These are phyloP conservation scores for Myriosclerotinia scirpicola DNA, from an alignment of 2,329 filamentous ascomycete genomes.

Conservation along the genomic window DNA sequence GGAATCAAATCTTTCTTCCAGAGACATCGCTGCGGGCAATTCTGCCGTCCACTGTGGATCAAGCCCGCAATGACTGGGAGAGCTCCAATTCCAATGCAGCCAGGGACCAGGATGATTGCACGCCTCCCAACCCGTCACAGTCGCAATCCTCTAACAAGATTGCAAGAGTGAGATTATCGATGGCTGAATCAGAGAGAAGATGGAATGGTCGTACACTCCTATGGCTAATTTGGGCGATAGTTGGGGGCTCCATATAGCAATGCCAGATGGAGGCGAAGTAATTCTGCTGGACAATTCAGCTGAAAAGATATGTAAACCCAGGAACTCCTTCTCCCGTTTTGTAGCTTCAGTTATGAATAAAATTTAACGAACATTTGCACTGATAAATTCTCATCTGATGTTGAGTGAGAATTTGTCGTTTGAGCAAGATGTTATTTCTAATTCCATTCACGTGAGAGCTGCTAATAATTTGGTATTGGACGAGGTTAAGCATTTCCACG, in stretches of 20 bases:
- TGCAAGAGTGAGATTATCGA: not conserved
- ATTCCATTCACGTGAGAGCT: not conserved
- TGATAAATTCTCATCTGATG: too few relatives aligned
- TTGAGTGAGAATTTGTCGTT: too few relatives aligned
- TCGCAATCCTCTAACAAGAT: slow-evolving; percentile 8
- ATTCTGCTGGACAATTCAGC: too few relatives aligned
- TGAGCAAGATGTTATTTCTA: too few relatives aligned
- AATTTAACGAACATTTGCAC: too few relatives aligned
- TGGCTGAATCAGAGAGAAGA: not conserved
- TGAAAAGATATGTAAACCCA: too few relatives aligned
- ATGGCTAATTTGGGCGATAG: not conserved
- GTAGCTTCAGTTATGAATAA: too few relatives aligned
- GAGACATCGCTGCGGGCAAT: slow-evolving; percentile 18
- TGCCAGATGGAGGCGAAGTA: too few relatives aligned
- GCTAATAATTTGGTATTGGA: not conserved
- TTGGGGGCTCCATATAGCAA: not conserved
- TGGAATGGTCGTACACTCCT: not conserved
- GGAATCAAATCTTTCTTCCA: slow-evolving; percentile 21
- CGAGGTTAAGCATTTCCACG: not conserved
- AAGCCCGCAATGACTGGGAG: not conserved
- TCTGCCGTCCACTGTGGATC: slow-evolving; percentile 14
- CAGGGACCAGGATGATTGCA: slow-evolving; percentile 4
- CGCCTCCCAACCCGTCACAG: slow-evolving; percentile 5
- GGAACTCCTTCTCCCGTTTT: too few relatives aligned
- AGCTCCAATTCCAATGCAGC: not conserved